Base-by-base conservation (phyloP, 2,329 filamentous ascomycete species). In the Cladobotryum protrusum region DNA sequence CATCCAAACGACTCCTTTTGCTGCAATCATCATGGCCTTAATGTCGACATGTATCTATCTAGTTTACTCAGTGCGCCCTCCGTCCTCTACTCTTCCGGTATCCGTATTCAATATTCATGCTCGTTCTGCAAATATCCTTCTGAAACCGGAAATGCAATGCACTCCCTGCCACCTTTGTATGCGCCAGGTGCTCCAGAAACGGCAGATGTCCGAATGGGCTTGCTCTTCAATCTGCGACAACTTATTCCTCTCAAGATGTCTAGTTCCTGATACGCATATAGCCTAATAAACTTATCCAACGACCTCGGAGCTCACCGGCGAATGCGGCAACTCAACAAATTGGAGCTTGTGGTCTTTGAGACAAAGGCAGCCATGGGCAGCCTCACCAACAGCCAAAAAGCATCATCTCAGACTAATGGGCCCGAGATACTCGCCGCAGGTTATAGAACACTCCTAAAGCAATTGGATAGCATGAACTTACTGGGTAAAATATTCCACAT, bases 101-200 rank as follows among this genome's bases (percentile, higher is more conserved):
- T 13, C 73, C 73, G 14, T 73, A 61, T 53, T 58, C 64, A 54
- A 75, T 66, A 6, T 62, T 60, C 47, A 56, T 57, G 47, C 62
- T 57, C 29, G 69, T 62, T 5, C 59, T 54, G 55, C 73, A 76
- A 37, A 69, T 56, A 24, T 67, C 63, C n/a, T 69, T 56, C 29
- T 63, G 58, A 56, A 65, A 75, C 29, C 61, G 62, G 55, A 65
- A 75, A 55, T 73, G 70, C 54, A 74, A 66, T 29, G 61, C 73
- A 76, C 8, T 59, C 50, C 1, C 53, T 32, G 32, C 63, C 46
- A 41, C 59, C 63, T 37, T 68, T 57, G 57, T 79, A 82, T 2
- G 72, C 72, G 24, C 58, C 24, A 8, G 24, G 11, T 29, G 24
- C 24, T 59, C 3, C 62, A 64, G 59, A 77, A 81, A 46, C 70